Evolutionary conservation across 176 grass and related monocot genomes (phyloP).

Genomic region (Elymus sibiricus): DNA sequence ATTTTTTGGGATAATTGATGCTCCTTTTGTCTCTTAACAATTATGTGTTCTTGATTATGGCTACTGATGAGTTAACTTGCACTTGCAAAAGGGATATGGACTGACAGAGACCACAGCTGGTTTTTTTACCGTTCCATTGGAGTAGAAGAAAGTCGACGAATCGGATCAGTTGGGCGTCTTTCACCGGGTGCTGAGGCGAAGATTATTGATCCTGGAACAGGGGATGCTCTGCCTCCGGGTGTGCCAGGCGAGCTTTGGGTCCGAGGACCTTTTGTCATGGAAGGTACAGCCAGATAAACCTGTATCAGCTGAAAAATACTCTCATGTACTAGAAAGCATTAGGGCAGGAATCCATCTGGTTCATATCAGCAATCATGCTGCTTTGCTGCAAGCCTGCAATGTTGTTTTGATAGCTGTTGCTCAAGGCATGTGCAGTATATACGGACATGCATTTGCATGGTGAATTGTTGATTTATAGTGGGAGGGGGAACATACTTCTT

Average conservation of each 20-base stretch:
- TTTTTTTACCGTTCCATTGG: background rate
- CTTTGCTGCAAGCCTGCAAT: background rate
- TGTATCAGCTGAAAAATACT: background rate
- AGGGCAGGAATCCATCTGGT: background rate
- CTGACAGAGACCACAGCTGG: slow-evolving; percentile 34
- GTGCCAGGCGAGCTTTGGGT: slow-evolving; percentile 40
- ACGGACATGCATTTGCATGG: background rate
- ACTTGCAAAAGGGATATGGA: slow-evolving; percentile 47
- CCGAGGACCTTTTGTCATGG: slow-evolving; percentile 41
- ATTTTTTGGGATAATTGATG: too few relatives aligned
- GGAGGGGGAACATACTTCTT: background rate
- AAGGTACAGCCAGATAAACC: slow-evolving; percentile 12
- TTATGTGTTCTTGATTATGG: background rate
- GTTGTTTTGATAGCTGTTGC: background rate
- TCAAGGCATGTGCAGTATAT: background rate
- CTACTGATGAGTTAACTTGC: background rate
- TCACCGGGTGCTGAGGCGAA: slow-evolving; percentile 19
- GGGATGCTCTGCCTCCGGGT: slow-evolving; percentile 15
- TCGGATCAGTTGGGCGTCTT: slow-evolving; percentile 27
- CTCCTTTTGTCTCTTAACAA: too few relatives aligned
- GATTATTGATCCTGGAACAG: slow-evolving; percentile 35
- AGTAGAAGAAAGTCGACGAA: background rate
- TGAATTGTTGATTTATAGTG: background rate
- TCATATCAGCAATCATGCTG: background rate
- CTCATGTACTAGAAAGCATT: background rate